Conservation (phyloP, 78 protist species). For the Cavenderia fasciculata region DNA sequence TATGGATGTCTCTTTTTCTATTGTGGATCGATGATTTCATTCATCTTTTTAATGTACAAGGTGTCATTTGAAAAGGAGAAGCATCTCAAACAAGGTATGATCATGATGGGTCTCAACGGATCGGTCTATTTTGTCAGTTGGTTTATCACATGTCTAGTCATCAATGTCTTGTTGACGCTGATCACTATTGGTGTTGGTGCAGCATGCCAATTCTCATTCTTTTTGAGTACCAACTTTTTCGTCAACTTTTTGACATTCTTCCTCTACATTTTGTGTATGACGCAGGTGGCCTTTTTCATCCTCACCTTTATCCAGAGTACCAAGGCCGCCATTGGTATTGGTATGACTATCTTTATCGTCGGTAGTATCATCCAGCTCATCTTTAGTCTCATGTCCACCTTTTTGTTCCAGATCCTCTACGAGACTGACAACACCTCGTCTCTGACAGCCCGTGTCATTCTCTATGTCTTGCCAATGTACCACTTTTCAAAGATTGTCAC, state of each 20-base stretch:
- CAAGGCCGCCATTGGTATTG: conserved; percentile 74
- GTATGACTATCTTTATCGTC: conserved; percentile 68
- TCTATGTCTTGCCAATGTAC: conserved; percentile 47
- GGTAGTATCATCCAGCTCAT: conserved; percentile 58
- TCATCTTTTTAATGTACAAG: conserved; percentile 45
- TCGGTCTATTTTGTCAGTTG: conserved; percentile 67
- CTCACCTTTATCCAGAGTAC: conserved; percentile 39
- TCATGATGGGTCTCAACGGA: conserved; percentile 74
- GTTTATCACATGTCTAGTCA: conserved; percentile 34
- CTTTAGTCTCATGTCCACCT: conserved; percentile 26
- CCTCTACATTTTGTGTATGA: conserved; percentile 41
- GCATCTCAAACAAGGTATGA: conserved; percentile 55
- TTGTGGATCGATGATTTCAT: conserved; percentile 69
- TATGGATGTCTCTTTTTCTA: conserved; percentile 66
- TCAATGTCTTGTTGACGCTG: conserved; percentile 1
- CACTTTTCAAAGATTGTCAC: conserved; percentile 45
- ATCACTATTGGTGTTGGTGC: conserved; percentile 63
- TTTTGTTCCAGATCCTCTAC: conserved; percentile 34
- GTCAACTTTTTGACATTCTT: conserved; percentile 31
- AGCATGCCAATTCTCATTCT: conserved; percentile 47
- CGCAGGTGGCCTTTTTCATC: conserved; percentile 39
- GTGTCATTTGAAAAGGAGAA: conserved; percentile 63
- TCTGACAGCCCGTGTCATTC: conserved; percentile 1
- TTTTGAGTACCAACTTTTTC: conserved; percentile 52
- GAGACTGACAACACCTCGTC: conserved; percentile 6